These are phyloP conservation scores for Aaosphaeria pasadenensis DNA, from an alignment of 2,329 filamentous ascomycete species.

Conservation along the genomic window DNA sequence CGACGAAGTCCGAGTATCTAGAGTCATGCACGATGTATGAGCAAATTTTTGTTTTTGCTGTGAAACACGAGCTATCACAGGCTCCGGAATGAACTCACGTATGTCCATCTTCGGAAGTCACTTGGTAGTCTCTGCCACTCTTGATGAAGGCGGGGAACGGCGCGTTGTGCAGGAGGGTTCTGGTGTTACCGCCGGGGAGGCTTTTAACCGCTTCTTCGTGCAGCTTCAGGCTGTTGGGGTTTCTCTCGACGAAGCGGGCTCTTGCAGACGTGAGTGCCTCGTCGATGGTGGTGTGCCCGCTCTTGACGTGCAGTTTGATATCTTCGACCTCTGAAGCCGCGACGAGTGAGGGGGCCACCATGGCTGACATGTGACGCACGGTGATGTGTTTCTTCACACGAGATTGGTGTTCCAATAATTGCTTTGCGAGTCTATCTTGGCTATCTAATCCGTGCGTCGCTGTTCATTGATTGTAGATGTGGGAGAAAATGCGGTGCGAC, in stretches of 20 bases:
- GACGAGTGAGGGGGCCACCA: slow-evolving; percentile 10
- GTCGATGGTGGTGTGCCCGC: slow-evolving; percentile 3
- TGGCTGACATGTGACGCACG: not conserved
- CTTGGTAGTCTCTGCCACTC: slow-evolving; percentile 19
- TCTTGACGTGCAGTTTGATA: slow-evolving; percentile 9
- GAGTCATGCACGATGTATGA: not conserved
- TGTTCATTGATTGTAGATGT: too few species aligned
- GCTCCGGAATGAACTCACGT: slow-evolving; percentile 4
- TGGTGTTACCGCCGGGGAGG: slow-evolving; percentile 40
- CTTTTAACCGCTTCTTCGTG: slow-evolving; percentile 26
- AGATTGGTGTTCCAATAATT: too few species aligned
- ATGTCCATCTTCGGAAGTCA: slow-evolving; percentile 31
- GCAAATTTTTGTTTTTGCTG: not conserved
- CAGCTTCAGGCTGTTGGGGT: slow-evolving; percentile 18
- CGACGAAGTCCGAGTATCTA: slow-evolving; percentile 25
- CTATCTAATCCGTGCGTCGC: too few species aligned
- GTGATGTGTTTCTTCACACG: too few species aligned
- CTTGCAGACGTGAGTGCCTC: slow-evolving; percentile 19
- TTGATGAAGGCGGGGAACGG: slow-evolving; percentile 38
- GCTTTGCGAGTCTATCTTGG: too few species aligned
- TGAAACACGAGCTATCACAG: too few species aligned
- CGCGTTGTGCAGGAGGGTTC: slow-evolving; percentile 32
- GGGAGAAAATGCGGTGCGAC: too few species aligned
- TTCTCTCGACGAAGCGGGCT: slow-evolving; percentile 12
- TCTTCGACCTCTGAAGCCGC: slow-evolving; percentile 4